These are phyloP conservation scores for Cornus suecica DNA, from an alignment of 148 eudicot species.

Conservation along the genomic window DNA sequence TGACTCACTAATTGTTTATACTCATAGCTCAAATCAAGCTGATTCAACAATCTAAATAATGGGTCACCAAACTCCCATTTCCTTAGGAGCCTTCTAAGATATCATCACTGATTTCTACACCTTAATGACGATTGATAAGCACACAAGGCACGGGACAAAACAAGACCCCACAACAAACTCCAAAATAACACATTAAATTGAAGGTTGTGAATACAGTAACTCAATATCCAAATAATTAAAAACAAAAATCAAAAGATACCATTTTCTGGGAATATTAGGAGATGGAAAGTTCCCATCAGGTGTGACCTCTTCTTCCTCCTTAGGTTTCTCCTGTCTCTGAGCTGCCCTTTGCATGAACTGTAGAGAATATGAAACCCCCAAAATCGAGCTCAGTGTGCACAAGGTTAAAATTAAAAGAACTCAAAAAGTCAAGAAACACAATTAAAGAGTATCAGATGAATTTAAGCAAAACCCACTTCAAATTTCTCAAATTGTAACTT, in stretches of 20 bases:
- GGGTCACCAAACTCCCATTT: too few relatives aligned
- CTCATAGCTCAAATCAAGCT: too few relatives aligned
- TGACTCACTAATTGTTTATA: too few relatives aligned
- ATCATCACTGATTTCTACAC: too few relatives aligned
- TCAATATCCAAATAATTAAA: neutral
- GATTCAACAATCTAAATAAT: too few relatives aligned
- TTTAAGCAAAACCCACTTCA: neutral
- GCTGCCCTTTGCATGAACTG: slow-evolving; percentile 94
- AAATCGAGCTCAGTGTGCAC: slow-evolving; percentile 15
- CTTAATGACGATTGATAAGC: too few relatives aligned
- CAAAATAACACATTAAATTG: neutral
- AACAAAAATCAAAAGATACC: slow-evolving; percentile 33
- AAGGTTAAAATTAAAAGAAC: neutral
- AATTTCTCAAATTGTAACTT: neutral
- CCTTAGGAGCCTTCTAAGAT: too few relatives aligned
- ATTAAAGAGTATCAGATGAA: slow-evolving; percentile 3
- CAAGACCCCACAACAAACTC: too few relatives aligned
- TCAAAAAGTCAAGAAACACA: neutral
- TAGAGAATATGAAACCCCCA: slow-evolving; percentile 9
- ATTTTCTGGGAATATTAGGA: slow-evolving; percentile 51
- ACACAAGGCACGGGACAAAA: too few relatives aligned
- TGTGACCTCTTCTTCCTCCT: slow-evolving; percentile 48
- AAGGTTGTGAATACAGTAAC: neutral
- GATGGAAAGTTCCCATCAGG: slow-evolving; percentile 48
- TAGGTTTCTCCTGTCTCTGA: slow-evolving; percentile 61